Base-by-base conservation (phyloP, 2,329 filamentous ascomycete genomes). In the Fusarium verticillioides region DNA sequence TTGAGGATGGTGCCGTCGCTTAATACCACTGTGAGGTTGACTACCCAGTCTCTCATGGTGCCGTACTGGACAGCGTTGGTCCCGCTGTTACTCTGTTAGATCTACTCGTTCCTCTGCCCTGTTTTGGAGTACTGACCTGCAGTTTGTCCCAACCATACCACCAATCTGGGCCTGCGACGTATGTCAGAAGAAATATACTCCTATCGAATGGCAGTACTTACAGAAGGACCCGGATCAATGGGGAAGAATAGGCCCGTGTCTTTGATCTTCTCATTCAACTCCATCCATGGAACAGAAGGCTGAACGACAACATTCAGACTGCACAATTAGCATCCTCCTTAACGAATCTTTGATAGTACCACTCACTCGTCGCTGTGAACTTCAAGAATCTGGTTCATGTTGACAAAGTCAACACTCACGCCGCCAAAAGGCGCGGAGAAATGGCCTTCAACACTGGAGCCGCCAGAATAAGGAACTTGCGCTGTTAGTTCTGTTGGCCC, bases 41-140 rank as follows among this genome's bases (percentile, higher is more conserved):
- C 90, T n/a, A 96, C 92, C 93, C 93, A 95, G 77, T 96, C 93
- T 79, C 93, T 94, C 93, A 96, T 96, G 0, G 93, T 95, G 8
- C 93, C 93, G 78, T 96, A 96, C 72, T 90, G 87, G 42, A 95
- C 92, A 1, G 93, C 93, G 75, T 95, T 95, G 0, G 93, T 96
- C 3, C 93, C 93, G 12, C 64, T 66, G 11, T 2, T 9, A 6
- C 3, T 13, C 3, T n/a, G 6, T 66, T 9, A 66, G 10, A 34
- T 15, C 12, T 34, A 13, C 5, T 13, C 32, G 32, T 34, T 34
- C 12, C 32, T 34, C 12, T 15, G 32, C 13, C 32, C 12, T 34
- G 12, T 13, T 34, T 15, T 15, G 32, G 2, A 7, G 12, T 15
- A 34, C 9, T 58, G 15, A 66, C 61, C 90, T 92, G 78, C 90